phyloP scores from a whole-genome alignment of 257 asterid genomes.

The Dorcoceras hygrometricum region DNA sequence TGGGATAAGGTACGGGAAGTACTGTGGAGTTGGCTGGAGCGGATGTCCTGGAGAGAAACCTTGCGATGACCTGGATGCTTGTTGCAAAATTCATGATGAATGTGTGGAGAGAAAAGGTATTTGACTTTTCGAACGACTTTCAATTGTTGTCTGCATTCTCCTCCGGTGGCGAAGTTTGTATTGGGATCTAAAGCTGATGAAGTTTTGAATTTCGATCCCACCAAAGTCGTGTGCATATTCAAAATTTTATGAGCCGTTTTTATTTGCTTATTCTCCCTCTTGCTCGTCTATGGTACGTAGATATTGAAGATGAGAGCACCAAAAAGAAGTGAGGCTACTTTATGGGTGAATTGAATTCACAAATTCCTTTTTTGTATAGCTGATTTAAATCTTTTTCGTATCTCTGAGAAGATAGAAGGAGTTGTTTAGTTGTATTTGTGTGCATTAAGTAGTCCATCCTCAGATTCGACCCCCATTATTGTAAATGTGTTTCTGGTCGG shows the following conservation, averaged over 20 bases:
- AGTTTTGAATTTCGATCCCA: not conserved
- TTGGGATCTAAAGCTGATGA: not conserved
- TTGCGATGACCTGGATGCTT: constrained; percentile 90
- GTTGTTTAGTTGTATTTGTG: not conserved
- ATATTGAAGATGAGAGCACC: not conserved
- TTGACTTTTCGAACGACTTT: constrained; percentile 12
- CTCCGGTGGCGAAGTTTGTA: not conserved
- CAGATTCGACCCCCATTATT: not conserved
- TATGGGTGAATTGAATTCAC: not conserved
- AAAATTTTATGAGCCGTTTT: not conserved
- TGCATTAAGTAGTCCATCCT: not conserved
- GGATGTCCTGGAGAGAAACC: constrained; percentile 96
- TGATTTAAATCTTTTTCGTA: not conserved
- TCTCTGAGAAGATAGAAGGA: not conserved
- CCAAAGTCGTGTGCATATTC: not conserved
- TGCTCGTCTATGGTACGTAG: not conserved
- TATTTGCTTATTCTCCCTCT: not conserved
- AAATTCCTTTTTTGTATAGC: constrained; percentile 1
- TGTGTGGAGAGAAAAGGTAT: constrained; percentile 75
- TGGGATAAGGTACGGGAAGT: constrained; percentile 86
- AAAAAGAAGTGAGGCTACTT: too few species aligned
- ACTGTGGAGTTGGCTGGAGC: constrained; percentile 91
- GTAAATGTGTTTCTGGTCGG: not conserved
- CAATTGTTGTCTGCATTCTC: not conserved
- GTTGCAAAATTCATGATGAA: constrained; percentile 83